phyloP scores from a whole-genome alignment of 495 filamentous ascomycete genomes.

The Viridothelium virens region DNA sequence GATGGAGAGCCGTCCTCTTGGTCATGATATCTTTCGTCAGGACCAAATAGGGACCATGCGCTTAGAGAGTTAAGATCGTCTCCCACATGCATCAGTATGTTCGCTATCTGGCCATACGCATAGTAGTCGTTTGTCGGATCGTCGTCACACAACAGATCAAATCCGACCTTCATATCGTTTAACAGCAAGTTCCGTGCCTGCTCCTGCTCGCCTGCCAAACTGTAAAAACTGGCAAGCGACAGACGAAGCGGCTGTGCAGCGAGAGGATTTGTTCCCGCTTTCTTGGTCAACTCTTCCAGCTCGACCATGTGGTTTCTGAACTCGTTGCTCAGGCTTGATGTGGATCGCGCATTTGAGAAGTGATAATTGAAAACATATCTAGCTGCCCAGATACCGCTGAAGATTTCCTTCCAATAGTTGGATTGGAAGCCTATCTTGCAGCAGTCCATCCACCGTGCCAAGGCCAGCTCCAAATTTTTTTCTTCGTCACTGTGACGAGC shows the following conservation, averaged over 20 bases:
- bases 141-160: background rate
- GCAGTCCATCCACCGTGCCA: background rate
- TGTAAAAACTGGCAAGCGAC: background rate
- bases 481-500: background rate
- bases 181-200: background rate
- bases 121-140: background rate
- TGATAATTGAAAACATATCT: conserved; percentile 1
- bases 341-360: background rate
- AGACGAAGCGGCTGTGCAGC: background rate
- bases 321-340: background rate
- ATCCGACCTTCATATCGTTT: background rate
- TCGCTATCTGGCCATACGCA: background rate
- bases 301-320: background rate
- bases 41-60: background rate
- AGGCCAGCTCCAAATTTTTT: background rate
- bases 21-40: background rate
- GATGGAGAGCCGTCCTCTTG: background rate
- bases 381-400: background rate
- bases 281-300: background rate
- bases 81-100: background rate
- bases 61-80: background rate
- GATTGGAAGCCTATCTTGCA: background rate
- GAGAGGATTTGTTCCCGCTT: background rate
- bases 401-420: background rate
- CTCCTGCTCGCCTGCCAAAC: background rate